Evolutionary conservation across 305 asterid genomes (phyloP), one percentile per base, ranked within the genome.

Genomic region (Rubia tinctorum): DNA sequence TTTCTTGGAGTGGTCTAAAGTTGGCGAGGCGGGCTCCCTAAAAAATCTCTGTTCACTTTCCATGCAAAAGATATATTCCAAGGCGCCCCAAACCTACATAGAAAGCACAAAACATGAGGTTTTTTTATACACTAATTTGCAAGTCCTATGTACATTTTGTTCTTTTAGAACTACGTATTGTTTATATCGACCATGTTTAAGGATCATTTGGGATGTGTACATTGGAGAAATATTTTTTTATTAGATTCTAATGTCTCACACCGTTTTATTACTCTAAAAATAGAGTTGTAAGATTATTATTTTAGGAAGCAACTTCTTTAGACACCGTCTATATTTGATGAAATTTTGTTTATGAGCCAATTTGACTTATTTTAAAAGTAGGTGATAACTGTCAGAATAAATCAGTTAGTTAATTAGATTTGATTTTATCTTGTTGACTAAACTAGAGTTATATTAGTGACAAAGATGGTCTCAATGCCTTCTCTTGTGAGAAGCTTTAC

Each of bases 1-100:
- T 80, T 80, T 72, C 77, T 72, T 77, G 80, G 70, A 80, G 73
- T 62, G 79, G 80, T 76, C 78, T 70, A 80, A 83, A 83, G 84
- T 77, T 42, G 44, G 70, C 42, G 65, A 59, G 74, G 79, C 49
- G 66, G 82, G 81, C 75, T 74, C 78, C 75, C 40, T 74, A 71
- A 71, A 66, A 30, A 9, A 43, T 30, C 67, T 68, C 71, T 39
- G 27, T 8, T 71, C 45, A 27, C 75, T 71, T 71, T 71, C 75
- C 68, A 71, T 71, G 75, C 68, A 60, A 59, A 71, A 71, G 58
- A 23, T 13, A 55, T 56, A 71, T 56, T 58, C 74, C 74, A 39
- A 71, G 56, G 67, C 44, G 25, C 56, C 47, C 75, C 23, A 53
- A 53, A 53, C 64, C 2, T 59, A 9, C 68, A 42, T 59, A 4